Evolutionary conservation across 805 yeast genomes (phyloP).

Genomic region (Ogataea methanolica): DNA sequence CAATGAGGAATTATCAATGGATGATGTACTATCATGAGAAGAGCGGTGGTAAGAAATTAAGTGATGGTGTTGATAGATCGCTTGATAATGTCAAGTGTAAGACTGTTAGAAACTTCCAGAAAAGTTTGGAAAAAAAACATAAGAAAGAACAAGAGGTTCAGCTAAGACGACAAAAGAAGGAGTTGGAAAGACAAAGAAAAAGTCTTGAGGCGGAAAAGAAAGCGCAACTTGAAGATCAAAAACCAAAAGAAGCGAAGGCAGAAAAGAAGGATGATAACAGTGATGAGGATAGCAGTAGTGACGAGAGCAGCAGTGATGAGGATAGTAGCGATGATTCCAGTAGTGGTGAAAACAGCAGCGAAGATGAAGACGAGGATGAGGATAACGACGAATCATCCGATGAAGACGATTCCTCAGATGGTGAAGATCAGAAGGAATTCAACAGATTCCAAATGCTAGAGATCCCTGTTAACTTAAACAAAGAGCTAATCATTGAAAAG

Average conservation of each 20-base stretch:
- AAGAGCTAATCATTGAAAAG: slow-evolving; percentile 28
- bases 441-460: slow-evolving; percentile 16
- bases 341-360: slow-evolving; percentile 5
- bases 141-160: slow-evolving; percentile 14
- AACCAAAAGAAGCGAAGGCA: neutral
- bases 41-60: slow-evolving; percentile 32
- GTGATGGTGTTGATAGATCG: slow-evolving; percentile 13
- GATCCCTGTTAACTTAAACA: slow-evolving; percentile 15
- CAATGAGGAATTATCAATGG: slow-evolving; percentile 44
- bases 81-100: slow-evolving; percentile 12
- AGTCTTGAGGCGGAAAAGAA: slow-evolving; percentile 3
- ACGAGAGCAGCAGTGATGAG: slow-evolving; percentile 2
- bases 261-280: slow-evolving; percentile 5
- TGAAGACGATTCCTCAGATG: slow-evolving; percentile 3
- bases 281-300: slow-evolving; percentile 7
- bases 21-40: slow-evolving; percentile 41
- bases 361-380: neutral
- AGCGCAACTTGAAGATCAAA: slow-evolving; percentile 2
- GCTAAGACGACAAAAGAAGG: slow-evolving; percentile 12
- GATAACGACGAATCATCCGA: neutral
- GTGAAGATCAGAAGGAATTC: slow-evolving; percentile 8
- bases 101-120: slow-evolving; percentile 26
- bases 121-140: slow-evolving; percentile 21
- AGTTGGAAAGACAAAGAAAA: slow-evolving; percentile 11
- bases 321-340: slow-evolving; percentile 2